Base-by-base conservation (phyloP, 495 filamentous ascomycete genomes). In the Xylaria sp. region DNA sequence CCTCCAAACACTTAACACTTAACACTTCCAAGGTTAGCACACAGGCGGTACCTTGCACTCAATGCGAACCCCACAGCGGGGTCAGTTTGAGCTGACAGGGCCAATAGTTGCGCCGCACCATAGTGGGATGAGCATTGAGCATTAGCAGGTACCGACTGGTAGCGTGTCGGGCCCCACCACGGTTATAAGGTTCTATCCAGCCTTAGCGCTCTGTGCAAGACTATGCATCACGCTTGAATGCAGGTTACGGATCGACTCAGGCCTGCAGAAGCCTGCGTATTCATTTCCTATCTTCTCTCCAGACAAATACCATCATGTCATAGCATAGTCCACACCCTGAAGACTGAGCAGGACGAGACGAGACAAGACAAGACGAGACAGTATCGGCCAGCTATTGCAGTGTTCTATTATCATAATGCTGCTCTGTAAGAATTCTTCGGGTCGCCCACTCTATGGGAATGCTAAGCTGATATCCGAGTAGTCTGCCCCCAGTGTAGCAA, bases 401-500 rank as follows among this genome's bases (percentile, higher is more conserved):
- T 35, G 46, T 24, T 50, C 48, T 71, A 35, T 41, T 48, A 37
- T 37, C 77, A 81, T 68, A 65, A 93, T 93, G 92, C 81, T 93
- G 61, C 88, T 93, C 75, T 93, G 90, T 92, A 86, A 78, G 83
- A 69, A 24, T 55, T 53, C 46, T 37, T 35, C 26, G 9, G 7
- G 29, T 11, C 26, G n/a, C 29, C 17, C 61, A 5, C 61, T 12
- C n/a, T 44, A 61, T 40, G 65, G 68, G 44, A 55, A 37, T n/a
- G 62, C 69, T 41, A 63, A 68, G 31, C 35, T 61, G 31, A 52
- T 52, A 43, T 0, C 9, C 55, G 33, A 58, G 8, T 71, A 97
- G 94, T 98, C 88, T 99, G 96, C 78, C 96, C 96, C 46, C 87
- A 90, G 76, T 99, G 96, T 87, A 88, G 88, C 79, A 99, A 98